Percentiles rank a stretch among this genome's conserved stretches.
phyloP scores from a whole-genome alignment of 306 rosid genomes.

The Dryas alaskensis region DNA sequence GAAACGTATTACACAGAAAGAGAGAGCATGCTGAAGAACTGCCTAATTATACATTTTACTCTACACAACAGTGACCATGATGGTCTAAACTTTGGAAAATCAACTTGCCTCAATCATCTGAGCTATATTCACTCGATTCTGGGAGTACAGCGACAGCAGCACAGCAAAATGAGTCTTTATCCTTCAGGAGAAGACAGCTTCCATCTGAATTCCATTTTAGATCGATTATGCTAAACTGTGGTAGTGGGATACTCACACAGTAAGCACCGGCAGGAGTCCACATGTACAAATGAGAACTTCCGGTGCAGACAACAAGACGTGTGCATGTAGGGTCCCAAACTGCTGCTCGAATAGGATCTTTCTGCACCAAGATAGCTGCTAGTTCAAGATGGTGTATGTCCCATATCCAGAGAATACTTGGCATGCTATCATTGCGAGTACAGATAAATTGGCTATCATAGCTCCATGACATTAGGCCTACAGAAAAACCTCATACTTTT shows the following conservation, averaged over 20 bases:
- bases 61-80: background rate
- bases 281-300: constrained; percentile 84
- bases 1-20: background rate
- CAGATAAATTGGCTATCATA: constrained; percentile 85
- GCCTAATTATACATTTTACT: constrained; percentile 12
- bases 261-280: constrained; percentile 95
- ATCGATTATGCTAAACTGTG: constrained; percentile 60
- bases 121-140: constrained; percentile 84
- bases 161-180: constrained; percentile 89
- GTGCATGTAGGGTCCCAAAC: constrained; percentile 90
- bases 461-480: constrained; percentile 92
- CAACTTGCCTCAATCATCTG: constrained; percentile 51
- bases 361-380: constrained; percentile 81
- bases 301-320: constrained; percentile 77
- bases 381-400: constrained; percentile 84
- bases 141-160: constrained; percentile 63
- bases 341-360: constrained; percentile 77
- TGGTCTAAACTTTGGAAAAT: background rate
- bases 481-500: constrained; percentile 6
- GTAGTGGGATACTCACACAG: constrained; percentile 70
- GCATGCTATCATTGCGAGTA: constrained; percentile 93
- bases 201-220: constrained; percentile 96
- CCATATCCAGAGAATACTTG: constrained; percentile 90
- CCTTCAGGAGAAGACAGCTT: constrained; percentile 87
- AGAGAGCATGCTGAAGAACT: background rate